Conservation (phyloP, 495 filamentous ascomycete genomes). For the Parathielavia hyrcaniae region DNA sequence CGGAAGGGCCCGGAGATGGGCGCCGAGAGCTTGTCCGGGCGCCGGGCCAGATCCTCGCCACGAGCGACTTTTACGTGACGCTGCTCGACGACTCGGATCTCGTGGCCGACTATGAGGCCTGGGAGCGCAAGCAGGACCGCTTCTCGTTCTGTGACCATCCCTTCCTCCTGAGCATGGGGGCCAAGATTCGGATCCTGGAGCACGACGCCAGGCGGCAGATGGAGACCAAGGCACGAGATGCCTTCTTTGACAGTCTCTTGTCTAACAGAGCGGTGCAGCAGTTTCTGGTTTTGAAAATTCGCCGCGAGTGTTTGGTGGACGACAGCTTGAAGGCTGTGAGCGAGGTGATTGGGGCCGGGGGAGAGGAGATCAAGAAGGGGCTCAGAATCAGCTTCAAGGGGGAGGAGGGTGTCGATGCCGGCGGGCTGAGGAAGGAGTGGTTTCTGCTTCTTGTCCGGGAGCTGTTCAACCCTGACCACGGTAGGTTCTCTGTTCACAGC, state of each 20-base stretch:
- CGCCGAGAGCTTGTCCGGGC: constrained; percentile 30
- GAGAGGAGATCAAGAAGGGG: constrained; percentile 90
- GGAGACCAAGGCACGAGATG: constrained; percentile 82
- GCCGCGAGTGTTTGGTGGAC: constrained; percentile 84
- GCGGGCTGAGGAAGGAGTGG: constrained; percentile 92
- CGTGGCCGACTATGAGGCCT: constrained; percentile 79
- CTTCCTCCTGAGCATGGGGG: constrained; percentile 87
- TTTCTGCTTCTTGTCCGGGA: constrained; percentile 87
- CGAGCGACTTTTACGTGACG: constrained; percentile 82
- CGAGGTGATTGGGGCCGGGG: constrained; percentile 73
- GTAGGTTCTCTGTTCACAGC: constrained; percentile 43
- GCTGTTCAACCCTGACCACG: constrained; percentile 86
- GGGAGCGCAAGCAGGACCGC: constrained; percentile 68
- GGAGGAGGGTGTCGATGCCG: constrained; percentile 89
- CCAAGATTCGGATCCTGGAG: constrained; percentile 89
- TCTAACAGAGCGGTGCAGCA: constrained; percentile 67
- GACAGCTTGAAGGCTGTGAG: constrained; percentile 83
- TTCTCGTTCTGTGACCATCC: constrained; percentile 95
- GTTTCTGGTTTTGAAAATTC: constrained; percentile 71
- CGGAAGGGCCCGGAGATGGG: constrained; percentile 5
- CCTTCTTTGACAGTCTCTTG: constrained; percentile 85
- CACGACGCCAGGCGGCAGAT: constrained; percentile 88
- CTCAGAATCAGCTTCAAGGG: constrained; percentile 80
- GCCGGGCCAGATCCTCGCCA: constrained; percentile 48
- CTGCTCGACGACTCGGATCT: constrained; percentile 81